Evolutionary conservation across 2,329 filamentous ascomycete genomes (phyloP).

Genomic region (Colletotrichum phormii): DNA sequence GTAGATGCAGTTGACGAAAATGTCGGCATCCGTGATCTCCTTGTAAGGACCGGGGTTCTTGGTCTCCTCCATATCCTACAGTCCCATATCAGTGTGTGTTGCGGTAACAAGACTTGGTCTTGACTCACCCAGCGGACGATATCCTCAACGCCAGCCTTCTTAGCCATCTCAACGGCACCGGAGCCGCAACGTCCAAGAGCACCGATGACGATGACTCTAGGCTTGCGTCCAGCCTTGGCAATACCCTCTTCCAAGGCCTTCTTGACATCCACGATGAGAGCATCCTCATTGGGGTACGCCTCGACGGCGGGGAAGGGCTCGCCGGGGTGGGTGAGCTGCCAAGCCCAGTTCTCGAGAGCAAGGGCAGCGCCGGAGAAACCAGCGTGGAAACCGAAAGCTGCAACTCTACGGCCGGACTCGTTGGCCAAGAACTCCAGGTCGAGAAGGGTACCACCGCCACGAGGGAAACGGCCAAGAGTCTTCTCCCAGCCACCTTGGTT

Average conservation of each 20-base stretch:
- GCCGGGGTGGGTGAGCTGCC: constrained; percentile 79
- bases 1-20: constrained; percentile 93
- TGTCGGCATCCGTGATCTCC: constrained; percentile 80
- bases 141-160: constrained; percentile 78
- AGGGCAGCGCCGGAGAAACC: constrained; percentile 82
- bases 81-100: constrained; percentile 58
- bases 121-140: constrained; percentile 45
- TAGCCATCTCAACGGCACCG: constrained; percentile 84
- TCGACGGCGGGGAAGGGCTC: constrained; percentile 74
- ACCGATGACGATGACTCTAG: constrained; percentile 86
- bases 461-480: constrained; percentile 82
- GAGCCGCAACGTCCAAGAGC: constrained; percentile 85
- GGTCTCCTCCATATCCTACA: constrained; percentile 85
- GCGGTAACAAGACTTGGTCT: constrained; percentile 39
- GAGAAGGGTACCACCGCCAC: constrained; percentile 80
- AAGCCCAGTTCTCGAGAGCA: constrained; percentile 84
- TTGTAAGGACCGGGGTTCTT: constrained; percentile 77
- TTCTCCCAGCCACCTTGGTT: constrained; percentile 82
- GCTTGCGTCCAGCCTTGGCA: constrained; percentile 74
- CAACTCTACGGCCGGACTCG: constrained; percentile 74
- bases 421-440: constrained; percentile 91
- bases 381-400: constrained; percentile 79
- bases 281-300: constrained; percentile 79
- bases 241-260: constrained; percentile 74
- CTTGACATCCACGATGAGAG: constrained; percentile 80